These are phyloP conservation scores for Massarina eburnea DNA, from an alignment of 2,329 filamentous ascomycete species.

Conservation along the genomic window DNA sequence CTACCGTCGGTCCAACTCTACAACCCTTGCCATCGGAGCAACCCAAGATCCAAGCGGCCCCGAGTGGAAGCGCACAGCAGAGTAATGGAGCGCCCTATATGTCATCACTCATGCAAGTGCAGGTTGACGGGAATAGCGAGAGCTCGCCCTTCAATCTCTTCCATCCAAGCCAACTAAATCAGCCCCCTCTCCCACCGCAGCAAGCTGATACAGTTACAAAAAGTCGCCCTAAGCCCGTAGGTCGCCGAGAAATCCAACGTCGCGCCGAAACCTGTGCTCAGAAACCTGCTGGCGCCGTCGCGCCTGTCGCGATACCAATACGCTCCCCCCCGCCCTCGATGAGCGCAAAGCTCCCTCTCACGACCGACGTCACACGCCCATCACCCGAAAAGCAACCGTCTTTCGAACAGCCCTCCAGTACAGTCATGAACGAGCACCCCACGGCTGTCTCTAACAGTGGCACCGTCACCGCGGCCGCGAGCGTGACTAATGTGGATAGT, in stretches of 20 bases:
- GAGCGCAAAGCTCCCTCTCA: slow-evolving; percentile 17
- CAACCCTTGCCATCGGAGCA: slow-evolving; percentile 50
- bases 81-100: slow-evolving; percentile 26
- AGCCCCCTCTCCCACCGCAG: slow-evolving; percentile 18
- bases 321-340: slow-evolving; percentile 29
- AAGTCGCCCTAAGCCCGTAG: slow-evolving; percentile 58
- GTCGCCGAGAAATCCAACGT: slow-evolving; percentile 60
- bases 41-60: slow-evolving; percentile 14
- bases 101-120: slow-evolving; percentile 35
- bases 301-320: slow-evolving; percentile 35
- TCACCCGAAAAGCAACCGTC: slow-evolving; percentile 24
- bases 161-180: slow-evolving; percentile 25
- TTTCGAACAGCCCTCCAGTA: not conserved
- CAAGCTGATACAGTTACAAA: slow-evolving; percentile 24
- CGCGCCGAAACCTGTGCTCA: slow-evolving; percentile 59
- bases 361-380: slow-evolving; percentile 9
- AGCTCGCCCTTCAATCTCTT: slow-evolving; percentile 26
- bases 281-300: slow-evolving; percentile 37
- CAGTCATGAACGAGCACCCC: slow-evolving; percentile 13
- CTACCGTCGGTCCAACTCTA: slow-evolving; percentile 64
- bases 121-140: slow-evolving; percentile 31
- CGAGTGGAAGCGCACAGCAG: slow-evolving; percentile 10
- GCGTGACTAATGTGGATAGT: slow-evolving; percentile 46
- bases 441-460: slow-evolving; percentile 40
- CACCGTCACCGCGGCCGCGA: slow-evolving; percentile 44